Conservation (phyloP, 2,329 filamentous ascomycete species). For the Intubia oerlemansii region DNA sequence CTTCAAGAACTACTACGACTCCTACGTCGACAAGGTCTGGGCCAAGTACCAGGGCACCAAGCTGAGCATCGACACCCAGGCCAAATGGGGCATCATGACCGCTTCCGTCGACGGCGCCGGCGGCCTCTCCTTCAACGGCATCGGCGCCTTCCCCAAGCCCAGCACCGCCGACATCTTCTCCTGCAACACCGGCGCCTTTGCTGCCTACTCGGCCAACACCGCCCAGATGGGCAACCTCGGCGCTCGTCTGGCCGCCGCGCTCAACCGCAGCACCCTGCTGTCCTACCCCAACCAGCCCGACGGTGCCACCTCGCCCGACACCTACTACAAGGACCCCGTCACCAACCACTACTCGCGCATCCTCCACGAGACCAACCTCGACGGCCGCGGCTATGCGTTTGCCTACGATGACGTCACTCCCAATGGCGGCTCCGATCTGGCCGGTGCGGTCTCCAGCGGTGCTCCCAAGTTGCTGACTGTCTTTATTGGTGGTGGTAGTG, state of each 20-base stretch:
- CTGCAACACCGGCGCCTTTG: conserved; percentile 36
- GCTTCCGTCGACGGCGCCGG: conserved; percentile 19
- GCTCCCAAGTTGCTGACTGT: conserved; percentile 21
- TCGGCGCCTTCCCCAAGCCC: conserved; percentile 23
- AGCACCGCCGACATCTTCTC: conserved; percentile 26
- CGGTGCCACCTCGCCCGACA: conserved; percentile 22
- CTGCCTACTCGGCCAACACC: conserved; percentile 17
- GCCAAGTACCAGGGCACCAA: conserved; percentile 20
- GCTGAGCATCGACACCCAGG: conserved; percentile 32
- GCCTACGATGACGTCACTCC: conserved; percentile 49
- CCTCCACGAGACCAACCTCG: conserved; percentile 36
- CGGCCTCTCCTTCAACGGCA: conserved; percentile 18
- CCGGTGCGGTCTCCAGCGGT: conserved; percentile 36
- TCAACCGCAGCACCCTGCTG: conserved; percentile 53
- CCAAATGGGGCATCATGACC: conserved; percentile 24
- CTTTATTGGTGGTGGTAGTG: conserved; percentile 6
- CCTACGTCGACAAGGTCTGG: conserved; percentile 31
- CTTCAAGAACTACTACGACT: conserved; percentile 27
- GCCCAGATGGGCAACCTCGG: conserved; percentile 38
- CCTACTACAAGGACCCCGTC: conserved; percentile 32
- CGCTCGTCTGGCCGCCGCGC: conserved; percentile 52
- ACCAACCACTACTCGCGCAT: conserved; percentile 50
- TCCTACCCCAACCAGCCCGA: conserved; percentile 28
- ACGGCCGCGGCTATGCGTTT: conserved; percentile 45
- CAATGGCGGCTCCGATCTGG: conserved; percentile 32